Conservation (phyloP, 2,329 filamentous ascomycete species). For the Tolypocladium guangdongense region DNA sequence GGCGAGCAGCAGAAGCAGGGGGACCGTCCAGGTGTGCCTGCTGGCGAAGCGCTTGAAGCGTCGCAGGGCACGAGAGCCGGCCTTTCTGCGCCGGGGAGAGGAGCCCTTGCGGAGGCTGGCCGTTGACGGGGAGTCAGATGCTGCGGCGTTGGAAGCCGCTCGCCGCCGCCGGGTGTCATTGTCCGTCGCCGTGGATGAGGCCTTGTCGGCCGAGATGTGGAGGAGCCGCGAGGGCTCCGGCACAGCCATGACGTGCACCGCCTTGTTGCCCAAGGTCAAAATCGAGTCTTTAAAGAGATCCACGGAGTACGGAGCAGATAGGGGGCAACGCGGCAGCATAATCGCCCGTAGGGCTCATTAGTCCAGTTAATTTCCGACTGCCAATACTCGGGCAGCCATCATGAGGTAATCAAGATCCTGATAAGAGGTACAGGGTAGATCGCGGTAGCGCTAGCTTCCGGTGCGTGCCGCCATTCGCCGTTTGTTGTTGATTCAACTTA, state of each 20-base stretch:
- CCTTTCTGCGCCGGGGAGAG: slow-evolving; percentile 24
- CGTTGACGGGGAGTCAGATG: slow-evolving; percentile 37
- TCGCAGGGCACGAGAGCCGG: background rate
- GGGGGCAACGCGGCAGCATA: too few relatives aligned
- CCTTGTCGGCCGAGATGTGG: slow-evolving; percentile 36
- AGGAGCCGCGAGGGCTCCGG: slow-evolving; percentile 43
- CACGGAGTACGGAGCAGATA: too few relatives aligned
- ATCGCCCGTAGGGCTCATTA: too few relatives aligned
- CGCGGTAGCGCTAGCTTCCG: background rate
- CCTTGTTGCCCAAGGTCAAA: too few relatives aligned
- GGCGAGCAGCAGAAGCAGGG: slow-evolving; percentile 54
- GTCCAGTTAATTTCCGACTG: too few relatives aligned
- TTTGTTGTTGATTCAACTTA: background rate
- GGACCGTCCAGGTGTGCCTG: slow-evolving; percentile 53
- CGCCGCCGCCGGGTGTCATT: slow-evolving; percentile 34
- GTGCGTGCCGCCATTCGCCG: background rate
- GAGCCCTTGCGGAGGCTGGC: slow-evolving; percentile 41
- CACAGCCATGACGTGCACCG: slow-evolving; percentile 38
- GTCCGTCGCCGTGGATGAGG: slow-evolving; percentile 26
- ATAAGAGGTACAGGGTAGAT: too few relatives aligned
- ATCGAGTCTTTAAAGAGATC: background rate
- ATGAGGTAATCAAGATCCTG: too few relatives aligned
- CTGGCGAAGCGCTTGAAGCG: slow-evolving; percentile 22
- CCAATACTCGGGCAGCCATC: too few relatives aligned
- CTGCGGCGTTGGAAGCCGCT: slow-evolving; percentile 40